phyloP scores from a whole-genome alignment of 1,284 basidiomycete genomes.

The Rhodotorula sp. region DNA sequence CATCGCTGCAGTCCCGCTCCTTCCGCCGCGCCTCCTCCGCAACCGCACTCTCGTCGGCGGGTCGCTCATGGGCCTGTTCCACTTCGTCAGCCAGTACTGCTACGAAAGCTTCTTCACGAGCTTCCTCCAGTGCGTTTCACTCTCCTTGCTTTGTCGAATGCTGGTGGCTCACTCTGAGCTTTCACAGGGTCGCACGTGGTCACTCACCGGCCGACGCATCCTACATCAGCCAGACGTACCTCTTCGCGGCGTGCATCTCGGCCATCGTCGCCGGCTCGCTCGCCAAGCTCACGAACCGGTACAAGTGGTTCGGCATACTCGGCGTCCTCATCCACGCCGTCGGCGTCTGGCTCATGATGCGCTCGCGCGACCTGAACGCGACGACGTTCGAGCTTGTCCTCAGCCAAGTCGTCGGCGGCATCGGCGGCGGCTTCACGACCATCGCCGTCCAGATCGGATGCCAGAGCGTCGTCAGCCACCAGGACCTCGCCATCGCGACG shows the following conservation, averaged over 20 bases:
- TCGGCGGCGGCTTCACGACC: constrained; percentile 46
- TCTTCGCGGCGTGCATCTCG: constrained; percentile 46
- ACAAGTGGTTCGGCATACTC: constrained; percentile 46
- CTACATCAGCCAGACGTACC: constrained; percentile 48
- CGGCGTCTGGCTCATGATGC: constrained; percentile 48
- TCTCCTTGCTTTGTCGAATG: background rate
- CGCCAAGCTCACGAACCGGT: constrained; percentile 44
- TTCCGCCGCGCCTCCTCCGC: constrained; percentile 44
- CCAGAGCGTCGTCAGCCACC: constrained; percentile 45
- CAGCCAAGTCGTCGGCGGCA: constrained; percentile 44
- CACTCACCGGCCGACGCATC: constrained; percentile 46
- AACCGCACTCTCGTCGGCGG: constrained; percentile 45
- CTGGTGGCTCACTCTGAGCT: background rate
- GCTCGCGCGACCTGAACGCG: constrained; percentile 44
- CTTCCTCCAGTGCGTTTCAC: constrained; percentile 42
- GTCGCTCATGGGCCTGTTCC: constrained; percentile 45
- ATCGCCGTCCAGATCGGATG: constrained; percentile 46
- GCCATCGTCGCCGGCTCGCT: constrained; percentile 43
- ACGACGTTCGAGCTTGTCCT: constrained; percentile 46
- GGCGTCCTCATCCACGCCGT: constrained; percentile 46
- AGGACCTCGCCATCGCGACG: constrained; percentile 47
- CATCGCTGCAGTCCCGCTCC: constrained; percentile 41
- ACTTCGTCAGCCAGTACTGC: constrained; percentile 42
- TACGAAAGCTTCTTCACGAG: constrained; percentile 47
- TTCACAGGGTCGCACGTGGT: constrained; percentile 44